Percentiles rank a stretch among this genome's conserved stretches.
Evolutionary conservation across 2,329 filamentous ascomycete species (phyloP).

Genomic region (Hypoxylon sp.): DNA sequence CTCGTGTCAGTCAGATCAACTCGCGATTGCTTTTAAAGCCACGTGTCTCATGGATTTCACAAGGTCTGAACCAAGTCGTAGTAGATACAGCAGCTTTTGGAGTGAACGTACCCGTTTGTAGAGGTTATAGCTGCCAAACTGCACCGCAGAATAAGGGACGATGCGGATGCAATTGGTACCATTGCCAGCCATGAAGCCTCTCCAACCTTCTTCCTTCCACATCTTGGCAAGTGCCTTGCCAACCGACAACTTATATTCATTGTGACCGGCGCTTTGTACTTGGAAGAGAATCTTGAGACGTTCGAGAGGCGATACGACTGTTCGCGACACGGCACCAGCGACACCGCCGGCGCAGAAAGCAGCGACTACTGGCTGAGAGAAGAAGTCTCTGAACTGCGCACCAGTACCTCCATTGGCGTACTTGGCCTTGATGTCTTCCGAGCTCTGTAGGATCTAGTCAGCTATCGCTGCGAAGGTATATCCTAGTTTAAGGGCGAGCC

Average conservation of each 20-base stretch:
- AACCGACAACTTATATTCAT: constrained; percentile 94
- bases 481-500: constrained; percentile 13
- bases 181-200: constrained; percentile 97
- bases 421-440: constrained; percentile 53
- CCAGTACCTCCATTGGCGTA: constrained; percentile 50
- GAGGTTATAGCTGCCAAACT: constrained; percentile 98
- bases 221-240: constrained; percentile 92
- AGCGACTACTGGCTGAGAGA: constrained; percentile 88
- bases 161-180: constrained; percentile 99
- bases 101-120: constrained; percentile 85
- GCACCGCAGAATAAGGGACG: constrained; percentile 96
- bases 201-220: constrained; percentile 97
- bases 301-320: constrained; percentile 95
- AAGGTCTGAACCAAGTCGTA: background rate
- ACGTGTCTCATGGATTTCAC: constrained; percentile 2
- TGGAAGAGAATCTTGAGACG: constrained; percentile 98
- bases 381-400: constrained; percentile 61
- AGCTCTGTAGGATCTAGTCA: constrained; percentile 44
- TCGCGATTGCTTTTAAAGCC: constrained; percentile 6
- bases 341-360: constrained; percentile 96
- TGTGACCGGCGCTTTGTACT: constrained; percentile 89
- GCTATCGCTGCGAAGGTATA: constrained; percentile 34
- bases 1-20: constrained; percentile 32
- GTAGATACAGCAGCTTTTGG: background rate
- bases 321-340: constrained; percentile 96